A percentile compares a stretch with the other conserved stretches of the same genome.
phyloP scores from a whole-genome alignment of 164 flowering plant species.

The Macadamia tetraphylla region DNA sequence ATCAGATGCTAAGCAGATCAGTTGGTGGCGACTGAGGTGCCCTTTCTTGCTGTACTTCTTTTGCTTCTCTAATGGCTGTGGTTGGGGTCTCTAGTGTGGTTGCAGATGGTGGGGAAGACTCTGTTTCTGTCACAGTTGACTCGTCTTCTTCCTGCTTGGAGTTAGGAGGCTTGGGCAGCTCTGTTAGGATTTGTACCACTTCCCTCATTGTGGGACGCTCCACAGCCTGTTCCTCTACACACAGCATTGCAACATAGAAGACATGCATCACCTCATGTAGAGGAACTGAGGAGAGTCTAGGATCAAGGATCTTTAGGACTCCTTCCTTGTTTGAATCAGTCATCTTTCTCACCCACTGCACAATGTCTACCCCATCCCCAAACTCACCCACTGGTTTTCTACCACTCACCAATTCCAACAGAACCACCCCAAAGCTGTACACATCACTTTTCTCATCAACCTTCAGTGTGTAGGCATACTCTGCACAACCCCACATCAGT shows the following conservation, averaged over 20 bases:
- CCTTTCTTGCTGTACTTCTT: slow-evolving; percentile 30
- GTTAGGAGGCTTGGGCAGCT: slow-evolving; percentile 56
- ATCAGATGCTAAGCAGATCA: slow-evolving; percentile 87
- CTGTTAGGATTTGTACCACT: slow-evolving; percentile 87
- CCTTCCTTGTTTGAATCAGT: slow-evolving; percentile 85
- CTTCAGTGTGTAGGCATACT: slow-evolving; percentile 91
- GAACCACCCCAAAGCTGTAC: slow-evolving; percentile 94
- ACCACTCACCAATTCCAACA: slow-evolving; percentile 78
- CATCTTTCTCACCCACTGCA: slow-evolving; percentile 92
- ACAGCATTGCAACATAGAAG: slow-evolving; percentile 93
- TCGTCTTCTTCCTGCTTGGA: slow-evolving; percentile 38
- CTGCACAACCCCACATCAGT: slow-evolving; percentile 30
- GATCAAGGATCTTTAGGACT: slow-evolving; percentile 71
- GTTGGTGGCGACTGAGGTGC: slow-evolving; percentile 53
- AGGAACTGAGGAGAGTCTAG: slow-evolving; percentile 74
- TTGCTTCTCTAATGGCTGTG: slow-evolving; percentile 21
- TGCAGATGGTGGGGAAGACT: slow-evolving; percentile 31
- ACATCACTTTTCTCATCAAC: slow-evolving; percentile 98
- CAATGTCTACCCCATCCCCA: slow-evolving; percentile 98
- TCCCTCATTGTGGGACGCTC: slow-evolving; percentile 98
- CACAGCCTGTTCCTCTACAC: slow-evolving; percentile 92
- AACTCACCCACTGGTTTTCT: slow-evolving; percentile 95
- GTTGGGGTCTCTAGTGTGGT: slow-evolving; percentile 27
- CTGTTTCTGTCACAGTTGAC: slow-evolving; percentile 15
- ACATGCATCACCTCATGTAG: slow-evolving; percentile 89